Base-by-base conservation (phyloP, 306 rosid species). In the Vachellia collinsii region DNA sequence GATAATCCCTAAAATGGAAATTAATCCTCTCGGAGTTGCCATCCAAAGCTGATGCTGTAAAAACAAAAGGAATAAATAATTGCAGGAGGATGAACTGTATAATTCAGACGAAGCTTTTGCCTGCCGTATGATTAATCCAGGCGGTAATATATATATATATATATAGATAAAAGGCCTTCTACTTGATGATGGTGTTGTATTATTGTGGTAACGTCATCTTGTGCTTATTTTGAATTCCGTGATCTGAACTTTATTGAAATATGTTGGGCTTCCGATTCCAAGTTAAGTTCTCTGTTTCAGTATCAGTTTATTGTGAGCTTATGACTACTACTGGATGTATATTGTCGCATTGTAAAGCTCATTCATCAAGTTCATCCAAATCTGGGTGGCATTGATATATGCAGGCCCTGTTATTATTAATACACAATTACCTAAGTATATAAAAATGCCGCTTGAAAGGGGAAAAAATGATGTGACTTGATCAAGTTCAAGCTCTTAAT, bases 1-100 rank as follows among this genome's bases (percentile, higher is more conserved):
- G 83, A 86, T 90, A 64, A 83, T 87, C 23, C 88, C 89, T 0
- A 83, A 80, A 51, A 86, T 93, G 79, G 85, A 85, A 66, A 83
- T 80, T 25, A 81, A 74, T 79, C 22, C 87, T 12, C 74, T 82
- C 0, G 90, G 90, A 76, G 85, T 93, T 2, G 82, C 86, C 47
- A 91, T 93, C 53, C 86, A 16, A 47, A 83, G 93, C 79, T 89
- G 83, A 72, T 56, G 61, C 66, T 14, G n/a, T 68, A 14, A 14
- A 75, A 29, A 29, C 34, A 29, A 50, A 74, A 50, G 70, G 70
- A 70, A 43, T 68, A 74, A 70, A 43, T 59, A 56, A 58, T 72
- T 16, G 47, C 39, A 17, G 34, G 50, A 41, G 62, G 70, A 42
- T 80, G 79, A 83, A 11, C 16, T 3, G 16, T 11, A 46, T 12